Conservation (phyloP, 2,329 filamentous ascomycete species). For the Mycosphaerelloides madeirae region DNA sequence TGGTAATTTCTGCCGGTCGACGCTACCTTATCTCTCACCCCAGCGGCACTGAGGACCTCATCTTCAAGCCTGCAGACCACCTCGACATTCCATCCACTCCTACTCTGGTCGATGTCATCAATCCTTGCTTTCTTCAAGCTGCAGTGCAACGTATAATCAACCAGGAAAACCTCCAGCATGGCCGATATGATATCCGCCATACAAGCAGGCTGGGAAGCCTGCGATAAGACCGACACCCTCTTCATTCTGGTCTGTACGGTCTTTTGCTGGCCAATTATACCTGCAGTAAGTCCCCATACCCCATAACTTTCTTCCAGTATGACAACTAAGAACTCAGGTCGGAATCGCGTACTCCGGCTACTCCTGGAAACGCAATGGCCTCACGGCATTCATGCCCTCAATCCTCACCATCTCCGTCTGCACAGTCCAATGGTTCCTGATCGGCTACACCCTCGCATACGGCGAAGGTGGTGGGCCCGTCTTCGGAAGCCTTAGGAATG, state of each 20-base stretch:
- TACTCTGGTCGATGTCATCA: no score
- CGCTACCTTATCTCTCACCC: no score
- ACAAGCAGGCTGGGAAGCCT: constrained; percentile 36
- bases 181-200: neutral
- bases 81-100: no score
- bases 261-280: constrained; percentile 51
- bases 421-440: constrained; percentile 48
- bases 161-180: no score
- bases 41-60: no score
- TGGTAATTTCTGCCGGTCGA: no score
- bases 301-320: neutral
- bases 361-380: constrained; percentile 45
- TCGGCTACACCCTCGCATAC: constrained; percentile 49
- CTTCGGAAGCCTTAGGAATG: constrained; percentile 44
- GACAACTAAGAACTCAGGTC: constrained; percentile 25
- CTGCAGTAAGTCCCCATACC: constrained; percentile 28
- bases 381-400: constrained; percentile 47
- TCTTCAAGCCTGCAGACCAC: no score
- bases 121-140: no score
- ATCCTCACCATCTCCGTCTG: constrained; percentile 47
- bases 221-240: constrained; percentile 49
- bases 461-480: constrained; percentile 41
- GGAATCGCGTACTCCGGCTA: constrained; percentile 50
- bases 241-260: constrained; percentile 50
- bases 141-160: no score